Percentiles rank a stretch among this genome's conserved stretches.
Evolutionary conservation across 176 grass and related monocot species (phyloP).

Genomic region (Tuctoria greenei): DNA sequence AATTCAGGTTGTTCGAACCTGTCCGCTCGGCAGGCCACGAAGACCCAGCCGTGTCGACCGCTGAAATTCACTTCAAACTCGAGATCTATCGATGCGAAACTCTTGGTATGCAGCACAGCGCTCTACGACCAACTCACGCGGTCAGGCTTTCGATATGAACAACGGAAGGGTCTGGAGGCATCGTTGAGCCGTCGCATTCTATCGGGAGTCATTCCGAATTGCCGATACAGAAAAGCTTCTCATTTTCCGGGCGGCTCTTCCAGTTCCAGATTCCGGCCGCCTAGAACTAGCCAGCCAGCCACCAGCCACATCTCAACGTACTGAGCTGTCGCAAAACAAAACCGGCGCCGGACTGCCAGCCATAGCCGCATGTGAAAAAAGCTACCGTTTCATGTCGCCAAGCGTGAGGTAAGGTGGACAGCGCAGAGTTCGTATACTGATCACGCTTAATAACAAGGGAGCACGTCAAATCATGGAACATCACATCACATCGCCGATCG

Average conservation of each 20-base stretch:
- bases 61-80: neutral
- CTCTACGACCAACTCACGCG: neutral
- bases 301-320: neutral
- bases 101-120: neutral
- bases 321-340: neutral
- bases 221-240: neutral
- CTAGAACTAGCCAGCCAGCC: neutral
- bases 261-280: neutral
- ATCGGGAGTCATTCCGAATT: neutral
- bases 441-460: neutral
- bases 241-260: neutral
- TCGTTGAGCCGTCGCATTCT: conserved; percentile 2
- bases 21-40: neutral
- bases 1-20: neutral
- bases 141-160: neutral
- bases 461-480: conserved; percentile 8
- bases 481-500: too few relatives aligned
- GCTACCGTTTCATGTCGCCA: neutral
- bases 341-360: neutral
- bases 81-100: neutral
- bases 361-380: too few relatives aligned
- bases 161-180: neutral
- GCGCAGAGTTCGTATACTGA: neutral
- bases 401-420: neutral
- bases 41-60: neutral